A percentile compares a stretch with the other conserved stretches of the same genome.
These are phyloP conservation scores for Cyberlindnera galapagoensis DNA, from an alignment of 805 yeast genomes.

Conservation along the genomic window DNA sequence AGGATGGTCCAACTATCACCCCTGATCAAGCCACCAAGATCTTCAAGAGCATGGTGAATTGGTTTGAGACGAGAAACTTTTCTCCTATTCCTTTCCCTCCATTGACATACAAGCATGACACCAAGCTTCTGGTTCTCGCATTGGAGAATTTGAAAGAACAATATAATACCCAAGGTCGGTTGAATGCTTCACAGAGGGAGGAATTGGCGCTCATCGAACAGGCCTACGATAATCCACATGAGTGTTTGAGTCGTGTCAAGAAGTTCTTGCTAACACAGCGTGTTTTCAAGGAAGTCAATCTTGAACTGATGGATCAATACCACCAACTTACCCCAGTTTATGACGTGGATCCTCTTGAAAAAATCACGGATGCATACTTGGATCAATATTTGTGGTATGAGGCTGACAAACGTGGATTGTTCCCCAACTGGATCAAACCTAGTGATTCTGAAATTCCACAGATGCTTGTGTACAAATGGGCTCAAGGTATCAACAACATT, in stretches of 20 bases:
- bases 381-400: slow-evolving; percentile 97
- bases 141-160: slow-evolving; percentile 81
- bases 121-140: slow-evolving; percentile 83
- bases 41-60: slow-evolving; percentile 81
- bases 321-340: slow-evolving; percentile 81
- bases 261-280: slow-evolving; percentile 79
- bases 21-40: slow-evolving; percentile 86
- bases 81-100: slow-evolving; percentile 94
- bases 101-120: slow-evolving; percentile 84
- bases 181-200: slow-evolving; percentile 84
- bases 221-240: slow-evolving; percentile 96
- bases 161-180: slow-evolving; percentile 65
- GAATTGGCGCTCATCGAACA: slow-evolving; percentile 91
- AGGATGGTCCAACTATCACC: slow-evolving; percentile 80
- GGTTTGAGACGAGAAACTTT: slow-evolving; percentile 83
- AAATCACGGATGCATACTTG: slow-evolving; percentile 90
- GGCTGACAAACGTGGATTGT: slow-evolving; percentile 76
- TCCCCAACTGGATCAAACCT: slow-evolving; percentile 97
- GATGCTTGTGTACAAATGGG: slow-evolving; percentile 85
- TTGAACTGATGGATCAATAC: slow-evolving; percentile 90
- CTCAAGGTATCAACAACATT: slow-evolving; percentile 81
- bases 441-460: slow-evolving; percentile 93
- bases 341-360: slow-evolving; percentile 85
- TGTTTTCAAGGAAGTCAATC: slow-evolving; percentile 80
- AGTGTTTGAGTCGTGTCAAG: slow-evolving; percentile 78